These are phyloP conservation scores for Ophiostoma quercus DNA, from an alignment of 2,329 filamentous ascomycete species.

Conservation along the genomic window DNA sequence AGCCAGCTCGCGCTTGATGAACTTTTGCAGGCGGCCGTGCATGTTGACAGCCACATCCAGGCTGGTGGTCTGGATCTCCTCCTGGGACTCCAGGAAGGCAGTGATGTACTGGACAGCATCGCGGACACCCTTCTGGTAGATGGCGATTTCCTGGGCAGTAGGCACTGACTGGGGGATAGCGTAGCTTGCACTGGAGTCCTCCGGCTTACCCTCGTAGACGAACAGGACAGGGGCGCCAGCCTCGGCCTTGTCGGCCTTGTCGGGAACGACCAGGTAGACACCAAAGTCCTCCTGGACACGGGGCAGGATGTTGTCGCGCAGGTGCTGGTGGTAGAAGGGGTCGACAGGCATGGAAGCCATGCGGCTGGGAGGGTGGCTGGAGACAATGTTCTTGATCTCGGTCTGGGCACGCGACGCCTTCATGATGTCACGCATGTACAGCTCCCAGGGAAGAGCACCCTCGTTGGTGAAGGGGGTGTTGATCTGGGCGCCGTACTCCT, in stretches of 20 bases:
- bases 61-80: constrained; percentile 45
- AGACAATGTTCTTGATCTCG: constrained; percentile 69
- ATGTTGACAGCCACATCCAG: constrained; percentile 58
- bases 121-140: constrained; percentile 51
- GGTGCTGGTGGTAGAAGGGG: constrained; percentile 71
- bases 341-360: constrained; percentile 64
- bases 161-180: constrained; percentile 50
- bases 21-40: constrained; percentile 58
- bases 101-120: constrained; percentile 53
- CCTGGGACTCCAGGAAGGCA: constrained; percentile 55
- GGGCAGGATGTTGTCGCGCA: constrained; percentile 59
- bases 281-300: constrained; percentile 63
- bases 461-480: constrained; percentile 68
- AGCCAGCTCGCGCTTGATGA: constrained; percentile 61
- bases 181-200: constrained; percentile 44
- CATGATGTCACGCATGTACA: constrained; percentile 82
- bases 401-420: constrained; percentile 70
- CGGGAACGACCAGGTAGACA: constrained; percentile 68
- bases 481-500: constrained; percentile 76
- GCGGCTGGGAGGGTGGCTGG: constrained; percentile 66
- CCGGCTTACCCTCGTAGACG: constrained; percentile 61
- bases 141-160: constrained; percentile 44
- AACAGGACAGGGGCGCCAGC: constrained; percentile 60
- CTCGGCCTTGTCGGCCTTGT: constrained; percentile 53
- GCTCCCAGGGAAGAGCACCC: constrained; percentile 73